phyloP scores from a whole-genome alignment of 148 eudicot species.

The Fagopyrum homotropicum region DNA sequence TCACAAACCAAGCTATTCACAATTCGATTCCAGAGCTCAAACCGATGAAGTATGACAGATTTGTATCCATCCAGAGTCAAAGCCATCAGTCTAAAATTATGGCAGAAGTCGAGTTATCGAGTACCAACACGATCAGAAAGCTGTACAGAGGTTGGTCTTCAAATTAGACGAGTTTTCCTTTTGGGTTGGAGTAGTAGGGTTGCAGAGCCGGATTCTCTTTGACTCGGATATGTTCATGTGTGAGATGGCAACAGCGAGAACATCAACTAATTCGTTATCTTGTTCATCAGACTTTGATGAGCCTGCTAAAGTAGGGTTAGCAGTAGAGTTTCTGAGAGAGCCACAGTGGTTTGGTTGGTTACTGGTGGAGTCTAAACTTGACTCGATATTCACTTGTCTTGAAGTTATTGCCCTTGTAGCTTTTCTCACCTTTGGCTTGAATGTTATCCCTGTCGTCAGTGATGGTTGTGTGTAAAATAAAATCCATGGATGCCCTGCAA shows the following conservation, averaged over 20 bases:
- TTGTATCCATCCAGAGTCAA: background rate
- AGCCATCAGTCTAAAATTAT: background rate
- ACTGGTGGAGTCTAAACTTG: constrained; percentile 27
- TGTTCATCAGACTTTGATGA: constrained; percentile 27
- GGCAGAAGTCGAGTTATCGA: background rate
- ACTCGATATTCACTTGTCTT: constrained; percentile 19
- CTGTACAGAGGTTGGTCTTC: constrained; percentile 62
- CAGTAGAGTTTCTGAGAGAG: constrained; percentile 23
- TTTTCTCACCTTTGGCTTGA: constrained; percentile 25
- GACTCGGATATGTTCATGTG: constrained; percentile 62
- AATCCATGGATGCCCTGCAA: constrained; percentile 50
- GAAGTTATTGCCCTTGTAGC: constrained; percentile 21
- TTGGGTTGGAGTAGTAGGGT: constrained; percentile 36
- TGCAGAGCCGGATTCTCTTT: constrained; percentile 52
- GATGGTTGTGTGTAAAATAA: constrained; percentile 33
- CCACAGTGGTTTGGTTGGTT: constrained; percentile 14
- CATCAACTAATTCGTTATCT: constrained; percentile 52
- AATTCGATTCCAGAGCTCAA: background rate
- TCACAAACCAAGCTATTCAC: background rate
- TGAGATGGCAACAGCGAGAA: constrained; percentile 55
- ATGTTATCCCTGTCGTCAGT: constrained; percentile 22
- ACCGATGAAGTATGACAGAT: background rate
- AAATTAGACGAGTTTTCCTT: constrained; percentile 57
- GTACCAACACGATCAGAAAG: constrained; percentile 35
- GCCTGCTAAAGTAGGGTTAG: constrained; percentile 17